Conservation (phyloP, 75 land plant genomes). For the Selaginella moellendorffii region DNA sequence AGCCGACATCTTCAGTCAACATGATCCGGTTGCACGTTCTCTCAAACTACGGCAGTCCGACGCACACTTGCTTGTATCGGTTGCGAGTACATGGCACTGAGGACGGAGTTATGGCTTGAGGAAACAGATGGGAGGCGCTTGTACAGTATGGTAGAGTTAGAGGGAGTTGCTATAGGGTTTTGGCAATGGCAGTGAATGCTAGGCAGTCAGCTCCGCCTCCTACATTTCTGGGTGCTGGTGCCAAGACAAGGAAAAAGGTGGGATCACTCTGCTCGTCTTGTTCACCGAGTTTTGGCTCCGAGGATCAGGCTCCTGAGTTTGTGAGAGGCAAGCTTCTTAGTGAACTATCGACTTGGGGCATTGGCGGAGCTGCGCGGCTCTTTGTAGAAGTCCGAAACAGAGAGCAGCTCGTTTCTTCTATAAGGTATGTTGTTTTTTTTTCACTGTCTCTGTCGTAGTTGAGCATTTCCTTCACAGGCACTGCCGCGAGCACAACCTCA, state of each 20-base stretch:
- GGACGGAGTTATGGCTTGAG: neutral
- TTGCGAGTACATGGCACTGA: constrained; percentile 87
- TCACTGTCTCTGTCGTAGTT: neutral
- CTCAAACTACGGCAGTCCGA: constrained; percentile 72
- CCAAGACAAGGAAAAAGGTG: neutral
- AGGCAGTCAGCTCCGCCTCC: too few relatives aligned
- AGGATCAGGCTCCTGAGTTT: neutral
- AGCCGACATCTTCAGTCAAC: constrained; percentile 28
- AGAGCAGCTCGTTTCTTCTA: constrained; percentile 29
- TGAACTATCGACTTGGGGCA: constrained; percentile 51
- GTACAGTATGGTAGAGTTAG: neutral
- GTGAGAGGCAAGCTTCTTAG: constrained; percentile 28
- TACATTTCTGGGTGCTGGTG: neutral
- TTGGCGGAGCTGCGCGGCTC: constrained; percentile 53
- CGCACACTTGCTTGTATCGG: constrained; percentile 87
- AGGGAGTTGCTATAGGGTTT: neutral
- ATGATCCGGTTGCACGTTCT: constrained; percentile 62
- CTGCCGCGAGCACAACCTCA: constrained; percentile 28
- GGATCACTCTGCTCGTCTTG: neutral
- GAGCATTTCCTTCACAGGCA: constrained; percentile 31
- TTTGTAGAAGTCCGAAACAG: constrained; percentile 31
- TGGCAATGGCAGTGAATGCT: neutral
- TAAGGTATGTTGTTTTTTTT: constrained; percentile 22
- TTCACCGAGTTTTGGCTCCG: neutral
- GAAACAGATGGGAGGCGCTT: neutral